Conservation (phyloP, 495 filamentous ascomycete genomes). For the Rhizodiscina lignyota region DNA sequence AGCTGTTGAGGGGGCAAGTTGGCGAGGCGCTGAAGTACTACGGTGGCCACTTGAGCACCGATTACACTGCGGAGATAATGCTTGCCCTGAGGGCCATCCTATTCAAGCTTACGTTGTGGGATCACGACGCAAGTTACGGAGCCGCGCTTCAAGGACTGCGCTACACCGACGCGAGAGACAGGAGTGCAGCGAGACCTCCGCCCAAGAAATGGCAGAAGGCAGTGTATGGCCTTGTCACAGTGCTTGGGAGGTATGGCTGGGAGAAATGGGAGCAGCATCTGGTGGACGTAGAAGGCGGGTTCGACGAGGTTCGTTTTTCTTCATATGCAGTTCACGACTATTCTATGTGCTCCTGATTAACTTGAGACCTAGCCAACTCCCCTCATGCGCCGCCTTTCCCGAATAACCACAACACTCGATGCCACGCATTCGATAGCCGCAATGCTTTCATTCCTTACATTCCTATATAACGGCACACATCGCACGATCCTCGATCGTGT, state of each 20-base stretch:
- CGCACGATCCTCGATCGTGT: slow-evolving; percentile 79
- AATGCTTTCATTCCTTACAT: slow-evolving; percentile 73
- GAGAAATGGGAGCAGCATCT: slow-evolving; percentile 80
- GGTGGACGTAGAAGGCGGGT: slow-evolving; percentile 52
- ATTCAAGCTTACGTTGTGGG: slow-evolving; percentile 94
- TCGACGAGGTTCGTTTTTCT: slow-evolving; percentile 32
- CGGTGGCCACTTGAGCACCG: slow-evolving; percentile 53
- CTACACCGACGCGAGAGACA: slow-evolving; percentile 63
- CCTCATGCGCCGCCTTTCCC: slow-evolving; percentile 39
- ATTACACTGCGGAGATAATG: slow-evolving; percentile 76
- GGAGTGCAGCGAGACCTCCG: slow-evolving; percentile 13
- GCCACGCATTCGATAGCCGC: slow-evolving; percentile 63
- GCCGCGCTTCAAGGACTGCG: slow-evolving; percentile 80
- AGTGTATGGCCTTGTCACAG: slow-evolving; percentile 67
- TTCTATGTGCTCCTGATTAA: slow-evolving; percentile 16
- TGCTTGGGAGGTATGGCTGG: slow-evolving; percentile 80
- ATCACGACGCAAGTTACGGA: slow-evolving; percentile 87
- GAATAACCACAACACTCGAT: slow-evolving; percentile 49
- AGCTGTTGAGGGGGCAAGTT: slow-evolving; percentile 70
- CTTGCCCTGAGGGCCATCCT: slow-evolving; percentile 58
- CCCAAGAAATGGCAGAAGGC: slow-evolving; percentile 65
- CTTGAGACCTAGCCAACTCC: slow-evolving; percentile 19
- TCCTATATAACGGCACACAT: slow-evolving; percentile 79
- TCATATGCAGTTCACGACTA: not conserved
- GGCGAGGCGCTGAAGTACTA: slow-evolving; percentile 82